Evolutionary conservation across 805 yeast species (phyloP).

Genomic region (Cephaloascus fragrans): DNA sequence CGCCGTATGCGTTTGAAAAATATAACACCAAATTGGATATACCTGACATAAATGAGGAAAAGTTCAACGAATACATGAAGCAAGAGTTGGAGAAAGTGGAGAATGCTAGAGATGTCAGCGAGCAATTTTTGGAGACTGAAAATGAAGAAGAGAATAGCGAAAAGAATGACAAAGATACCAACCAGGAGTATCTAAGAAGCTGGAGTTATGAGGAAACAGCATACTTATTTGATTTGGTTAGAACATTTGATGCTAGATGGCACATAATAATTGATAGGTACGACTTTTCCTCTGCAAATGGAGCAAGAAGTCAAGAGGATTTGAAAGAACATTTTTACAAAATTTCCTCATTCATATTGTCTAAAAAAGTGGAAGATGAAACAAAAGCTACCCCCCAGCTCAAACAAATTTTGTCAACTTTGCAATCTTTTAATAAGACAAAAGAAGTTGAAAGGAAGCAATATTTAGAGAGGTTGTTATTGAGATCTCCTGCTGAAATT

Average conservation of each 20-base stretch:
- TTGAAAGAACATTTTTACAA: conserved; percentile 73
- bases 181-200: conserved; percentile 19
- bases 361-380: conserved; percentile 14
- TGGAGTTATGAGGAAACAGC: conserved; percentile 78
- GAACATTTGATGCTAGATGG: conserved; percentile 55
- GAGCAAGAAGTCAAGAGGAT: conserved; percentile 58
- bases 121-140: conserved; percentile 3
- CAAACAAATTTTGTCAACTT: conserved; percentile 7
- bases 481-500: conserved; percentile 89
- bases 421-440: conserved; percentile 54
- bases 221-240: conserved; percentile 67
- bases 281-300: conserved; percentile 9
- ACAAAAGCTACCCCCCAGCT: neutral
- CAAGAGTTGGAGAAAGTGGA: conserved; percentile 8
- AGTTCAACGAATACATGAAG: conserved; percentile 43
- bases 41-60: conserved; percentile 58
- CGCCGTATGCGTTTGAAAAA: conserved; percentile 62
- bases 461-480: conserved; percentile 66
- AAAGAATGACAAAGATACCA: conserved; percentile 24
- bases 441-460: conserved; percentile 74
- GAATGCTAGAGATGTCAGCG: conserved; percentile 1
- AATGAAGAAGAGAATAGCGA: conserved; percentile 8
- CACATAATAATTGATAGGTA: conserved; percentile 57
- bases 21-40: conserved; percentile 61
- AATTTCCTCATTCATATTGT: conserved; percentile 48